These are phyloP conservation scores for Ciborinia camelliae DNA, from an alignment of 2,329 filamentous ascomycete genomes.

Conservation along the genomic window DNA sequence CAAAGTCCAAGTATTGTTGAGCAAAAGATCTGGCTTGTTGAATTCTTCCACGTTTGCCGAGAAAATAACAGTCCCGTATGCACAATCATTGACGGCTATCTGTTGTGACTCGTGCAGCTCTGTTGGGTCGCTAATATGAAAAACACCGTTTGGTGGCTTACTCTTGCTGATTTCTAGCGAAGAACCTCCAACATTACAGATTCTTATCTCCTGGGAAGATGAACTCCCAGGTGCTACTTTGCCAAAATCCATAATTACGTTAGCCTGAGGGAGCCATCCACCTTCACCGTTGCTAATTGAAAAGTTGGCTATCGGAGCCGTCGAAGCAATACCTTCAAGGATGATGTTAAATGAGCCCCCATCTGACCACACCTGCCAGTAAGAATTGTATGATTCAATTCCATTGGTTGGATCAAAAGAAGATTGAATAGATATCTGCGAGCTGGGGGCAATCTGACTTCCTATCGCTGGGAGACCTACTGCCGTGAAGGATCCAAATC, in stretches of 20 bases:
- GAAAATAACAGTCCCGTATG: conserved; percentile 34
- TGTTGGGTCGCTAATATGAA: conserved; percentile 28
- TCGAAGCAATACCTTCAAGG: conserved; percentile 34
- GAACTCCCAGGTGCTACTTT: conserved; percentile 33
- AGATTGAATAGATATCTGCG: conserved; percentile 31
- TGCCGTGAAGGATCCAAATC: conserved; percentile 26
- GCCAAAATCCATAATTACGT: conserved; percentile 32
- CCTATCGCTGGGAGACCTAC: conserved; percentile 31
- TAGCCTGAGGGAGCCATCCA: conserved; percentile 34
- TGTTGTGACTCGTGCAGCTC: conserved; percentile 35
- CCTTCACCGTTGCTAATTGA: conserved; percentile 36
- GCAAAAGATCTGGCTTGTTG: conserved; percentile 28
- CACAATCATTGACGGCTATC: conserved; percentile 33
- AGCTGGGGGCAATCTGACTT: conserved; percentile 30
- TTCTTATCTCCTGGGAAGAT: conserved; percentile 29
- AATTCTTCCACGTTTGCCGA: conserved; percentile 29
- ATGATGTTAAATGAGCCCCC: conserved; percentile 34
- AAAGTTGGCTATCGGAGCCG: conserved; percentile 34
- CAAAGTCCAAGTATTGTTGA: conserved; percentile 38
- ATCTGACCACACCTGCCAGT: conserved; percentile 36
- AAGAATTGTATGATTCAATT: conserved; percentile 34
- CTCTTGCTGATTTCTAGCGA: conserved; percentile 35
- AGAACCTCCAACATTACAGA: conserved; percentile 38
- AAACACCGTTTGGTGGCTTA: conserved; percentile 35
- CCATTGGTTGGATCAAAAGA: conserved; percentile 35